Conservation (phyloP, 331 rosid genomes). For the Cydonia oblonga region DNA sequence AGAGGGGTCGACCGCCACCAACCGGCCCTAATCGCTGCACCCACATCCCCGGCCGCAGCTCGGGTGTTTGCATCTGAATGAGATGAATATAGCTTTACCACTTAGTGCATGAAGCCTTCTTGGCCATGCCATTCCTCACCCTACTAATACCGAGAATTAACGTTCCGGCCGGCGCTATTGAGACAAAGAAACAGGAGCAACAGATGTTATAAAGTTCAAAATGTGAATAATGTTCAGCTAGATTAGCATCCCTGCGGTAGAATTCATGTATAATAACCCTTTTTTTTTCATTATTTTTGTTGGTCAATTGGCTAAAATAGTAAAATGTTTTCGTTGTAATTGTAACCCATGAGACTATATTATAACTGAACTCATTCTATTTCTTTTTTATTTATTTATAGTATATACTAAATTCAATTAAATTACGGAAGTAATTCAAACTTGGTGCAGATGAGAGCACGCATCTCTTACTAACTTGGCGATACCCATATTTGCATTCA, state of each 20-base stretch:
- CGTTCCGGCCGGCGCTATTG: not conserved
- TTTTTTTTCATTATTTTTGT: not conserved
- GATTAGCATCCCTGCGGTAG: no score
- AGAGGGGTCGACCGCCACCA: conserved; percentile 12
- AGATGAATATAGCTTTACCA: not conserved
- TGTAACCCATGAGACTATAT: not conserved
- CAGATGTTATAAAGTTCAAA: not conserved
- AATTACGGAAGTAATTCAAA: no score
- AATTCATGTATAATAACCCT: not conserved
- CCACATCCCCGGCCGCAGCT: conserved; percentile 9
- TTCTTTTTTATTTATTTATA: not conserved
- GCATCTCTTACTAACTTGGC: no score
- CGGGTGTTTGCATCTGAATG: not conserved
- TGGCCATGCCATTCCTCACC: not conserved
- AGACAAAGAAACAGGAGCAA: not conserved
- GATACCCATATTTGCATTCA: not conserved
- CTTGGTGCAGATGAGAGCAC: no score
- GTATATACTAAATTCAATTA: no score
- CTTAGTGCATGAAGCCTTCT: not conserved
- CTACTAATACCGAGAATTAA: not conserved
- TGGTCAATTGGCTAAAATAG: no score
- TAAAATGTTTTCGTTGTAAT: no score
- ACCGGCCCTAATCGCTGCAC: conserved; percentile 31
- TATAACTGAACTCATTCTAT: not conserved
- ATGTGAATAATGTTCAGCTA: not conserved